A percentile compares a stretch with the other conserved stretches of the same genome.
These are phyloP conservation scores for Calycina herbarum DNA, from an alignment of 2,329 filamentous ascomycete genomes.

Conservation along the genomic window DNA sequence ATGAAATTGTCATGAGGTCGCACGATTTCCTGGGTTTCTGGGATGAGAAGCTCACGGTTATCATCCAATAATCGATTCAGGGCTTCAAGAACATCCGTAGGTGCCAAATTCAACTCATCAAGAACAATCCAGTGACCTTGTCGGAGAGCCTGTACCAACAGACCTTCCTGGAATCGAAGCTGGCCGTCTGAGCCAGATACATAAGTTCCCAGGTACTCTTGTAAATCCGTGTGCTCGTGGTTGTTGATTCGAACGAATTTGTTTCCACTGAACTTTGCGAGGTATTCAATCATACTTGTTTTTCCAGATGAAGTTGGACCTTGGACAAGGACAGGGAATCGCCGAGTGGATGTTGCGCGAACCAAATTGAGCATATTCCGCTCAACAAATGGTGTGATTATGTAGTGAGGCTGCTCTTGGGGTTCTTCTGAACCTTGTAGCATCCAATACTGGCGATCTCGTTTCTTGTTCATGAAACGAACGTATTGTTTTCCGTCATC, in stretches of 20 bases:
- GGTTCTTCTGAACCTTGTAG: constrained; percentile 68
- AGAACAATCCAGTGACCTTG: constrained; percentile 98
- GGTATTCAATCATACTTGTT: constrained; percentile 98
- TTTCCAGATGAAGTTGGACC: constrained; percentile 97
- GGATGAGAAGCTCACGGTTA: constrained; percentile 91
- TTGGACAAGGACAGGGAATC: constrained; percentile 93
- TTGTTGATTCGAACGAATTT: constrained; percentile 99
- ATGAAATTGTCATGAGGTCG: constrained; percentile 94
- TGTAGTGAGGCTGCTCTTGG: constrained; percentile 82
- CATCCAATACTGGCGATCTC: constrained; percentile 82
- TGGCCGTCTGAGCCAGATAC: constrained; percentile 82
- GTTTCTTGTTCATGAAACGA: constrained; percentile 66
- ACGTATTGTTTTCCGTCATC: constrained; percentile 77
- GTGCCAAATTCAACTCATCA: constrained; percentile 94
- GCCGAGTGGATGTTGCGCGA: constrained; percentile 84
- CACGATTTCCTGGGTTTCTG: constrained; percentile 93
- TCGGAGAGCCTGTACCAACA: constrained; percentile 87
- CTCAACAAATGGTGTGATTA: constrained; percentile 93
- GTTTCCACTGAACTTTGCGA: constrained; percentile 95
- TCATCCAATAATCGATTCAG: constrained; percentile 94
- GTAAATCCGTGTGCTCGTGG: constrained; percentile 96
- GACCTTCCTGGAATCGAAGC: constrained; percentile 86
- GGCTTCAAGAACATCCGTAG: constrained; percentile 94
- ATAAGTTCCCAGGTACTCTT: constrained; percentile 96
- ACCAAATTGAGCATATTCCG: constrained; percentile 94